Evolutionary conservation across 202 grass and related monocot species (phyloP).

Genomic region (Eragrostis tef): DNA sequence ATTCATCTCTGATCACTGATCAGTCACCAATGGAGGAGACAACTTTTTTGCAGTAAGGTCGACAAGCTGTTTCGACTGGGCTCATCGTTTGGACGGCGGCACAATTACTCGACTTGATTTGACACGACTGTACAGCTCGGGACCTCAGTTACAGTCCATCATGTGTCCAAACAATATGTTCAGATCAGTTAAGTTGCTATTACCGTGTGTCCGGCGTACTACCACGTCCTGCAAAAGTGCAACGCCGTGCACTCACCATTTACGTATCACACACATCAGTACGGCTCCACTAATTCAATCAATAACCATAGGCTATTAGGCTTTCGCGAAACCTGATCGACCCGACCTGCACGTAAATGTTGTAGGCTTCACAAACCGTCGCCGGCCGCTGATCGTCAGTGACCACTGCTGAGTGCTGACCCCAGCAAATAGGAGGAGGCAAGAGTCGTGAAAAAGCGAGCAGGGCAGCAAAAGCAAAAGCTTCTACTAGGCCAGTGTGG

Average conservation of each 20-base stretch:
- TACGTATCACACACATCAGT: not conserved
- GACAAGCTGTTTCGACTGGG: not conserved
- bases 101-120: not conserved
- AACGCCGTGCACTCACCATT: not conserved
- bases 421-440: constrained; percentile 3
- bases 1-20: too few species aligned
- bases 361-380: not conserved
- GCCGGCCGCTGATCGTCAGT: not conserved
- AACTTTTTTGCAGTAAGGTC: too few species aligned
- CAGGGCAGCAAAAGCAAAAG: constrained; percentile 35
- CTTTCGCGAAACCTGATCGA: not conserved
- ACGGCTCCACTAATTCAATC: too few species aligned
- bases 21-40: too few species aligned
- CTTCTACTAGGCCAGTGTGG: not conserved
- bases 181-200: not conserved
- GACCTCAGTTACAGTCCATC: not conserved
- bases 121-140: too few species aligned
- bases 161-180: not conserved
- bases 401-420: not conserved
- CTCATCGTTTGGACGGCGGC: not conserved
- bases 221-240: not conserved
- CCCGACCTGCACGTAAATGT: not conserved
- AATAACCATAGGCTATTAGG: not conserved
- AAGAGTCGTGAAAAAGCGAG: not conserved
- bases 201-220: not conserved